Conservation (phyloP, 108 stramenopile species). For the Conticribra guillardii region DNA sequence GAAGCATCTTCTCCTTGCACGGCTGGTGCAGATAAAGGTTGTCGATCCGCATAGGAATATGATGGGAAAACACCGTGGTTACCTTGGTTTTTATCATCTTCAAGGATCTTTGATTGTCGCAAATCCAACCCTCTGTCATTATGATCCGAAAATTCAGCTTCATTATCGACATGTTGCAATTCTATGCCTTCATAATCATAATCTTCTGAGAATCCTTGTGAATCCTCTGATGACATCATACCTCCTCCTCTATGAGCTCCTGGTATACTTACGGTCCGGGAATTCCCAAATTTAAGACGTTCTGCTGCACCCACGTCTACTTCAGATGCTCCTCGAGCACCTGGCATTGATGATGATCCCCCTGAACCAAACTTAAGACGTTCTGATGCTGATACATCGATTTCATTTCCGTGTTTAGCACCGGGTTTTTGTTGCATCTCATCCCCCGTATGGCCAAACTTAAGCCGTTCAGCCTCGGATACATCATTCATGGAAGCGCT, state of each 20-base stretch:
- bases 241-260: not conserved
- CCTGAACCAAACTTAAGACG: not conserved
- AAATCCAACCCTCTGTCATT: not conserved
- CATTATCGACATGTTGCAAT: not conserved
- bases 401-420: not conserved
- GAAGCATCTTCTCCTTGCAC: not conserved
- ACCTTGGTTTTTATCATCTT: not conserved
- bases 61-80: no score
- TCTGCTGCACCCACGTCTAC: slow-evolving; percentile 13
- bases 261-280: not conserved
- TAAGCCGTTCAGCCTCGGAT: no score
- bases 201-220: slow-evolving; percentile 2
- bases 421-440: no score
- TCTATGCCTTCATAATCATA: slow-evolving; percentile 4
- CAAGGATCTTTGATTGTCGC: not conserved
- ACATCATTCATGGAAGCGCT: no score
- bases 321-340: not conserved
- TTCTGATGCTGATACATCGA: slow-evolving; percentile 24
- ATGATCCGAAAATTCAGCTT: not conserved
- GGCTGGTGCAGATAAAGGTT: not conserved
- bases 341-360: not conserved
- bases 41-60: not conserved
- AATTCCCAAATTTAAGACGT: slow-evolving; percentile 21
- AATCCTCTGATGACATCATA: not conserved
- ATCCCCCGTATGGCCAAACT: no score